Evolutionary conservation across 2,329 filamentous ascomycete species (phyloP).

Genomic region (Monascus ruber): DNA sequence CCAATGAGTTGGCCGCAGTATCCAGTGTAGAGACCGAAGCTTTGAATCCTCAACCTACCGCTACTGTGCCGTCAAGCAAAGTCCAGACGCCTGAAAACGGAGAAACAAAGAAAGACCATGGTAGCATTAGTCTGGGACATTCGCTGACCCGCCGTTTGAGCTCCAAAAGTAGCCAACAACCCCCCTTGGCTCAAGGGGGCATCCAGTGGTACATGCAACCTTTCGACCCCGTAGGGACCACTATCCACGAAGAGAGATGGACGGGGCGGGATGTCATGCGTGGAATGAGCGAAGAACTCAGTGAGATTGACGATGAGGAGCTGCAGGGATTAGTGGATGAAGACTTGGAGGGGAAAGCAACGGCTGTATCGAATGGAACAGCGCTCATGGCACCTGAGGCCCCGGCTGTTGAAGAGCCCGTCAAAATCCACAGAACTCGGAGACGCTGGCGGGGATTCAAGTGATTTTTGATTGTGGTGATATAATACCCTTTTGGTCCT

Average conservation of each 20-base stretch:
- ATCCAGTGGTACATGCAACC: slow-evolving; percentile 78
- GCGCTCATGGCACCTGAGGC: slow-evolving; percentile 1
- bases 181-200: slow-evolving; percentile 58
- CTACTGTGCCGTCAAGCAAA: slow-evolving; percentile 26
- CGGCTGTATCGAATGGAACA: slow-evolving; percentile 4
- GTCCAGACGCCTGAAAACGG: slow-evolving; percentile 12
- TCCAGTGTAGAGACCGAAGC: slow-evolving; percentile 6
- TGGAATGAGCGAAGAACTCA: slow-evolving; percentile 73
- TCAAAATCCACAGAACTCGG: slow-evolving; percentile 19
- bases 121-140: slow-evolving; percentile 11
- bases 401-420: slow-evolving; percentile 6
- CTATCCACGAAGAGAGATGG: slow-evolving; percentile 63
- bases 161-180: slow-evolving; percentile 30
- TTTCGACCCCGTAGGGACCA: slow-evolving; percentile 71
- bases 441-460: slow-evolving; percentile 21
- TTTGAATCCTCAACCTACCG: slow-evolving; percentile 12
- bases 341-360: slow-evolving; percentile 27
- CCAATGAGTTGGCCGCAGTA: slow-evolving; percentile 3
- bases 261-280: slow-evolving; percentile 60
- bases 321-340: slow-evolving; percentile 56
- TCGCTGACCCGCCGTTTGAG: slow-evolving; percentile 31
- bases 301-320: slow-evolving; percentile 85
- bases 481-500: no score
- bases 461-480: neutral
- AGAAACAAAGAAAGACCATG: slow-evolving; percentile 15